These are phyloP conservation scores for Penicilliopsis zonata DNA, from an alignment of 495 filamentous ascomycete genomes.

Conservation along the genomic window DNA sequence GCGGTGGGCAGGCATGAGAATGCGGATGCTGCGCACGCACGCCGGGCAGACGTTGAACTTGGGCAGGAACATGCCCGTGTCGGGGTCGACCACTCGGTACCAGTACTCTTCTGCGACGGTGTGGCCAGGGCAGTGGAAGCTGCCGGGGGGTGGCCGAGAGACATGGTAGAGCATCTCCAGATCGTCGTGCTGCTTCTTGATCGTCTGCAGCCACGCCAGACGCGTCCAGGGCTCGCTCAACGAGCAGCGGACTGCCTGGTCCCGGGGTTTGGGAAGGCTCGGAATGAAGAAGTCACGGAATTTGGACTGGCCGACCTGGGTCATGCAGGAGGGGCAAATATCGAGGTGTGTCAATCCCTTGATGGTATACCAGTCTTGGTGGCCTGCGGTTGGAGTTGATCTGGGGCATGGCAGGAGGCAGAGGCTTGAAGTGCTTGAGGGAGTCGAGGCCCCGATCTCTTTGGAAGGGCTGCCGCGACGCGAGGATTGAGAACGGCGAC, in stretches of 20 bases:
- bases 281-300: conserved; percentile 42
- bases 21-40: conserved; percentile 40
- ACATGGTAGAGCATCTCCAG: conserved; percentile 42
- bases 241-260: conserved; percentile 38
- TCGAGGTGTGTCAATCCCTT: conserved; percentile 41
- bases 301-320: conserved; percentile 39
- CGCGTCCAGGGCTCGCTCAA: conserved; percentile 54
- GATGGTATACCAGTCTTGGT: conserved; percentile 57
- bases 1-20: conserved; percentile 36
- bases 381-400: conserved; percentile 29
- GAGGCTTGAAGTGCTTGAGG: conserved; percentile 8
- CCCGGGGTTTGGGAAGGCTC: conserved; percentile 24
- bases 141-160: conserved; percentile 31
- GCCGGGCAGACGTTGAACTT: conserved; percentile 46
- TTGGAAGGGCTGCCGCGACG: background rate
- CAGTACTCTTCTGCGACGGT: conserved; percentile 35
- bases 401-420: conserved; percentile 44
- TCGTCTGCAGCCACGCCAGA: conserved; percentile 52
- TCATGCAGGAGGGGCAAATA: conserved; percentile 53
- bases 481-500: background rate
- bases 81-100: conserved; percentile 47
- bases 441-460: conserved; percentile 2
- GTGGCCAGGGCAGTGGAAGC: conserved; percentile 39
- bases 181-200: conserved; percentile 40
- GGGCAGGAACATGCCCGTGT: conserved; percentile 33